phyloP scores from a whole-genome alignment of 1,139 yeast species.

The Yamadazyma pseudoaaseri region DNA sequence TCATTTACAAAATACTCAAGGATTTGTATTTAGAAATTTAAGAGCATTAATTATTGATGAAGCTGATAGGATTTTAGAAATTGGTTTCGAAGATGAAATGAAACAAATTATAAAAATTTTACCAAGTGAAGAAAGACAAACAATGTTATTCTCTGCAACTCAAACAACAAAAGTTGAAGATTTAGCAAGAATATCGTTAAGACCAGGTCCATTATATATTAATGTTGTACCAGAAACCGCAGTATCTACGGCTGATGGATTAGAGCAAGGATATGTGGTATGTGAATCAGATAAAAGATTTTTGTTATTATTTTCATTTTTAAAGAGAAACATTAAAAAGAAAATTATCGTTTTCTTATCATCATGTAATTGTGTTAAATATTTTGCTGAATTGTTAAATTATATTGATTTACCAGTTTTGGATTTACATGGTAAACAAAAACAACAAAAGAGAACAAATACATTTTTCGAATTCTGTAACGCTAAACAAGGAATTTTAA shows the following conservation, averaged over 20 bases:
- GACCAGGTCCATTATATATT: slow-evolving; percentile 93
- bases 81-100: slow-evolving; percentile 99
- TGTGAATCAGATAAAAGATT: slow-evolving; percentile 96
- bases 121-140: slow-evolving; percentile 92
- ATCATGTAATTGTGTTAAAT: slow-evolving; percentile 95
- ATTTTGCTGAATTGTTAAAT: slow-evolving; percentile 89
- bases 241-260: slow-evolving; percentile 90
- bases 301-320: slow-evolving; percentile 82
- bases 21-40: slow-evolving; percentile 90
- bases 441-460: slow-evolving; percentile 96
- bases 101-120: slow-evolving; percentile 90
- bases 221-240: slow-evolving; percentile 86
- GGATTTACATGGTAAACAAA: slow-evolving; percentile 96
- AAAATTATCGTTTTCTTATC: slow-evolving; percentile 91
- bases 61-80: slow-evolving; percentile 94
- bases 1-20: slow-evolving; percentile 93
- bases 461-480: slow-evolving; percentile 97
- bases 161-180: slow-evolving; percentile 99
- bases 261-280: slow-evolving; percentile 97
- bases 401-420: slow-evolving; percentile 95
- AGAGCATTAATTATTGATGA: slow-evolving; percentile 94
- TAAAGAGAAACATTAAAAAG: slow-evolving; percentile 88
- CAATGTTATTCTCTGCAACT: slow-evolving; percentile 97
- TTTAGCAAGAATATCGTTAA: slow-evolving; percentile 90
- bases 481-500: slow-evolving; percentile 87